Base-by-base conservation (phyloP, 768 basidiomycete species). In the Lentinus tigrinus region DNA sequence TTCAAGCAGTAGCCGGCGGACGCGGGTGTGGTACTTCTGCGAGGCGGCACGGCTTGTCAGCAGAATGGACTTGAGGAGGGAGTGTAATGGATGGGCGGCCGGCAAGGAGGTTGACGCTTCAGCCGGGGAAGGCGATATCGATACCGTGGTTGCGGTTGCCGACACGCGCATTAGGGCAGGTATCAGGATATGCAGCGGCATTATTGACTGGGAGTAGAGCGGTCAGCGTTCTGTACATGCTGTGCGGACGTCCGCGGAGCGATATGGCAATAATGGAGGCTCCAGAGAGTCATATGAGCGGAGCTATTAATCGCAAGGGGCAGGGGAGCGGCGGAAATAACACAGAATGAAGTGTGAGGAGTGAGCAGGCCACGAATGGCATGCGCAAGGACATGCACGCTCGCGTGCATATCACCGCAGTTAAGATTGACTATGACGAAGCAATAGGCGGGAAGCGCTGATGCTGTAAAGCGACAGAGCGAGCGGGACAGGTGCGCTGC, bases 21-120 rank as follows among this genome's bases (percentile, higher is more conserved):
- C 77, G n/a, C 86, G 84, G 0, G 72, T 70, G 62, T 84, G 82
- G 61, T 89, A 91, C 69, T 91, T 91, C 28, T 78, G 75, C 2
- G 78, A 70, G 4, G 78, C 73, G 1, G 77, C 60, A 3, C 84
- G 82, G 6, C 84, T 74, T 0, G 85, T 85, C 39, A 87, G 78
- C 24, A 92, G 76, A 9, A 91, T 65, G 0, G 85, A 83, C n/a
- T 83, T 82, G 19, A 93, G 71, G 21, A 81, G 65, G 0, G 74
- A 67, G 62, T 88, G 87, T 2, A 90, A 74, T 0, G 85, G 83
- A 56, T 87, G 85, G 2, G 71, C 70, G 7, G 69, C 54, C 37
- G 63, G 39, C 3, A 74, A 43, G 31, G 31, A 31, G 31, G 31
- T 31, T 31, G 31, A 31, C 6, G 31, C 31, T 2, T 72, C 72